Evolutionary conservation across 83 land plant genomes (phyloP), one percentile per base, ranked within the genome.

Genomic region (Thuja plicata): DNA sequence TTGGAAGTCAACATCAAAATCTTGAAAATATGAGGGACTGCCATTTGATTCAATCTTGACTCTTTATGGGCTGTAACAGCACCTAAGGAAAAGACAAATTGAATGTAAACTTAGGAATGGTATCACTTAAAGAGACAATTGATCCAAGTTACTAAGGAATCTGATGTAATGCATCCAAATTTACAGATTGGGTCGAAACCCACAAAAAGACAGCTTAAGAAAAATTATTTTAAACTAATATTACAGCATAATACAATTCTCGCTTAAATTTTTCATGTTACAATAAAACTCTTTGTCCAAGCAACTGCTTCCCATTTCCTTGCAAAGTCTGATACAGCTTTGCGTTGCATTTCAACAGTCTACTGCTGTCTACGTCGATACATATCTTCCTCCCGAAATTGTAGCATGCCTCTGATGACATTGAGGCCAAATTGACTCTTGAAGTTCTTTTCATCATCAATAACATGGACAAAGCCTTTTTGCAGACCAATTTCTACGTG

Each of bases 401-500:
- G 89, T 3, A 97, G 91, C 92, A 98, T 94, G 24, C 99, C 99
- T 84, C 95, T 93, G 81, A 98, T 86, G 30, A 98, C 98, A 89
- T 95, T 92, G 12, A 93, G 91, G 37, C 99, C 99, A 86, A 97
- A 89, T 87, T 92, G 88, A 80, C 89, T 89, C 32, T 92, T 92
- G 90, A 98, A 98, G 27, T 94, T 87, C 16, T 80, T 90, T 76
- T 98, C 99, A 86, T 97, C 95, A 48, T 98, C 99, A 77, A 98
- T 98, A 35, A 97, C 98, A 90, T 98, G 99, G n/a, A 94, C 98
- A 89, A 92, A 98, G 0, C 99, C 99, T 48, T 89, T 92, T 30
- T 96, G 87, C 40, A 98, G 87, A 17, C 99, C 99, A 91, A 98
- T 97, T 87, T 98, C 99, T 35, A 98, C 99, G 88, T 98, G 94